Evolutionary conservation across 2,329 filamentous ascomycete species (phyloP), one percentile per base, ranked within the genome.

Genomic region (Botrytis sinoallii): DNA sequence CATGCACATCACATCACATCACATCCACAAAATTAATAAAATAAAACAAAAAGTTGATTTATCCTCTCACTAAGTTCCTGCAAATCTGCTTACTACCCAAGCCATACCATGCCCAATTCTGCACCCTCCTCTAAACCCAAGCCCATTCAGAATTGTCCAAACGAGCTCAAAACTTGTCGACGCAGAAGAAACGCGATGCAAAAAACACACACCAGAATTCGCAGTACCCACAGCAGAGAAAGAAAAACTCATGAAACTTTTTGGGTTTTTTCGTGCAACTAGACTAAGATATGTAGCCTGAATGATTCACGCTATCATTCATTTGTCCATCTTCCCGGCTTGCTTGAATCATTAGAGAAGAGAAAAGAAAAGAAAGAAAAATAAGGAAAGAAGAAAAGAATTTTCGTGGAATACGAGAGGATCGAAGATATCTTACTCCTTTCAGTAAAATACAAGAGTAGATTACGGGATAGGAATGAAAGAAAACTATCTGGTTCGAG

Each of bases 221-320:
- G 52, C 52, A n/a, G 48, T 52, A 52, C 5, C 22, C 48, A n/a
- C 14, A 42, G 42, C 14, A 48, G 46, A n/a, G n/a, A 25, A 52
- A 52, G 48, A n/a, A n/a, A n/a, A 52, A 0, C 6, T 66, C 18
- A 38, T 66, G 65, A 57, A 68, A 57, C 66, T 68, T 68, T 68
- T 68, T 32, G 3, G 22, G n/a, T 52, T 14, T 18, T 18, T 29
- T n/a, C n/a, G n/a, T 55, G n/a, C 52, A 29, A 55, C 14, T 7
- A 55, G 52, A 29, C n/a, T 18, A 18, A 18, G 48, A 55, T 52
- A 52, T 52, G 48, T 55, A 18, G n/a, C 3, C 14, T 29, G 52
- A 55, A 55, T 55, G 52, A 55, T 29, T 16, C 6, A 4, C 25
- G n/a, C 14, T 16, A 55, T 55, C 52, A n/a, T 52, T 25, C 22